These are phyloP conservation scores for Colletotrichum tropicicola DNA, from an alignment of 2,329 filamentous ascomycete species.

Conservation along the genomic window DNA sequence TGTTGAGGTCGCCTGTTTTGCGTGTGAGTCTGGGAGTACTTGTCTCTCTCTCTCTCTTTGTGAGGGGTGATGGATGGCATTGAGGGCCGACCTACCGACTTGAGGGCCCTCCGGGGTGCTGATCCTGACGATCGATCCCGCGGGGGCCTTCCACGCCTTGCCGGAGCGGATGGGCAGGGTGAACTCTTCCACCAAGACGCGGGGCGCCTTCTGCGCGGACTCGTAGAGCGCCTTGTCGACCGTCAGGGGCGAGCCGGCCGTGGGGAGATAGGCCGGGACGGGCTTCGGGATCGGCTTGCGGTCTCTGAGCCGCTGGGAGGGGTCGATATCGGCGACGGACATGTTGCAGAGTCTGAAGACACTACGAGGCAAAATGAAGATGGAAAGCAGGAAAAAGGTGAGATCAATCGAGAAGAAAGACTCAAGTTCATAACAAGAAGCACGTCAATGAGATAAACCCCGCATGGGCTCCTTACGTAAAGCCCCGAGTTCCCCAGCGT, in stretches of 20 bases:
- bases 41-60: neutral
- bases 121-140: slow-evolving; percentile 75
- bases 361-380: neutral
- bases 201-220: slow-evolving; percentile 61
- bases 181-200: slow-evolving; percentile 58
- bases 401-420: neutral
- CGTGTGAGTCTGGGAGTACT: neutral
- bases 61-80: neutral
- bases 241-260: slow-evolving; percentile 50
- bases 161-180: slow-evolving; percentile 78
- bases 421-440: neutral
- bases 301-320: slow-evolving; percentile 46
- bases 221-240: slow-evolving; percentile 64
- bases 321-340: slow-evolving; percentile 8
- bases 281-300: slow-evolving; percentile 56
- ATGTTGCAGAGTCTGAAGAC: slow-evolving; percentile 15
- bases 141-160: slow-evolving; percentile 75
- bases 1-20: slow-evolving; percentile 78
- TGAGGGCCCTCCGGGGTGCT: slow-evolving; percentile 82
- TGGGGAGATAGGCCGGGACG: slow-evolving; percentile 58
- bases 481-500: neutral
- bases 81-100: slow-evolving; percentile 58
- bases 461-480: slow-evolving; percentile 21
- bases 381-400: neutral
- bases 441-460: neutral